phyloP scores from a whole-genome alignment of 2,329 filamentous ascomycete genomes.

The Elsinoe arachidis region DNA sequence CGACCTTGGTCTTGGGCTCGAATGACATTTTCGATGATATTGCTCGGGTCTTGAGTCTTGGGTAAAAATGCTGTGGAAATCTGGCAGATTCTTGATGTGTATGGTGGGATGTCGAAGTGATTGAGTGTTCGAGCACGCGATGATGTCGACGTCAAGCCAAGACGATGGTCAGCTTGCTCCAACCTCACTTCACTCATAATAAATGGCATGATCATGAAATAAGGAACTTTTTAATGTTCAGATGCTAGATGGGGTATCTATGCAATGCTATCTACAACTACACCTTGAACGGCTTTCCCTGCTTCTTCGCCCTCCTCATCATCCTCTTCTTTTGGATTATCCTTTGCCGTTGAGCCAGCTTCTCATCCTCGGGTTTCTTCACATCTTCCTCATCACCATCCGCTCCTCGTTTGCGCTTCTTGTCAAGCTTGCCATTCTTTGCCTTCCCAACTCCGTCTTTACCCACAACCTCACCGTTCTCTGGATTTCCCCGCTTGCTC shows the following conservation, averaged over 20 bases:
- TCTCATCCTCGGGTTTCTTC: slow-evolving; percentile 42
- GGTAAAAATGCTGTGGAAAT: too few relatives aligned
- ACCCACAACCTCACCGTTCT: neutral
- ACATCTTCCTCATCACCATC: slow-evolving; percentile 19
- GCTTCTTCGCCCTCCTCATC: slow-evolving; percentile 50
- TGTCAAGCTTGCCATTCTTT: slow-evolving; percentile 18
- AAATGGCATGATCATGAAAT: neutral
- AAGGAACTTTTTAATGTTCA: neutral
- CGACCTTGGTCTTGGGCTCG: slow-evolving; percentile 66
- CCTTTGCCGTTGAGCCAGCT: slow-evolving; percentile 56
- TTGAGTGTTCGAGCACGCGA: neutral
- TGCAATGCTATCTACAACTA: neutral
- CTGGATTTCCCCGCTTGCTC: slow-evolving; percentile 22
- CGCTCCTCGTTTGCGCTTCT: slow-evolving; percentile 34
- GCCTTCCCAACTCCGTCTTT: slow-evolving; percentile 11
- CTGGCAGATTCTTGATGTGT: too few relatives aligned
- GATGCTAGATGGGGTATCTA: neutral
- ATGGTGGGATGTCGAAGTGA: neutral
- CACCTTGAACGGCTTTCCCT: slow-evolving; percentile 27
- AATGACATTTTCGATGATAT: slow-evolving; percentile 40
- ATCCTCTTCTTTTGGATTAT: slow-evolving; percentile 81
- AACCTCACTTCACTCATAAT: neutral
- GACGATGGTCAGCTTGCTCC: neutral
- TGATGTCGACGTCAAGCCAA: neutral
- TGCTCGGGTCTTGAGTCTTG: neutral